Percentiles rank a stretch among this genome's conserved stretches.
Conservation (phyloP, 2,329 filamentous ascomycete species). For the Zalaria sp. region DNA sequence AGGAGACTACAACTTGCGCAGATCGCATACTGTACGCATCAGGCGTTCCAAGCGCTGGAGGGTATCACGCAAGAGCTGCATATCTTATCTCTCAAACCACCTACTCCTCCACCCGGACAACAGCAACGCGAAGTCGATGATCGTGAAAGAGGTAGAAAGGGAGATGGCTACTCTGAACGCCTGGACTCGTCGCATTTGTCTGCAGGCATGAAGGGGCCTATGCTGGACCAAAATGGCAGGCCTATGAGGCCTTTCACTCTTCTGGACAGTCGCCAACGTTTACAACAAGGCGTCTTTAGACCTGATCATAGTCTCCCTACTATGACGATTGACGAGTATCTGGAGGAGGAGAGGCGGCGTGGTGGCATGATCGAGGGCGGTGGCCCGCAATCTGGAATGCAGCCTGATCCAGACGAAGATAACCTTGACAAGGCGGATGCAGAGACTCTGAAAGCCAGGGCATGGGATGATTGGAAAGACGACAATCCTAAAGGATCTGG, state of each 20-base stretch:
- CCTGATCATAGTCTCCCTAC: constrained; percentile 88
- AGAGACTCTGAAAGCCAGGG: constrained; percentile 83
- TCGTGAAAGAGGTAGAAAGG: constrained; percentile 24
- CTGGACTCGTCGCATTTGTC: constrained; percentile 50
- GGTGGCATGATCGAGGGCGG: constrained; percentile 88
- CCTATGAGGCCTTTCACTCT: constrained; percentile 86
- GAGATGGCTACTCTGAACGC: constrained; percentile 52
- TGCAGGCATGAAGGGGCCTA: constrained; percentile 46
- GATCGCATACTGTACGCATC: constrained; percentile 58
- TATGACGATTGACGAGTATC: constrained; percentile 95
- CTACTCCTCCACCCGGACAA: constrained; percentile 27
- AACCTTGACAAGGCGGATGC: constrained; percentile 74
- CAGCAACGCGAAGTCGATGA: constrained; percentile 26
- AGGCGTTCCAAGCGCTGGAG: constrained; percentile 78
- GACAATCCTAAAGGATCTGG: constrained; percentile 73
- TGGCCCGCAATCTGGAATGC: constrained; percentile 56
- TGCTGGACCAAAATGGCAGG: constrained; percentile 66
- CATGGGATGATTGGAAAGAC: constrained; percentile 92
- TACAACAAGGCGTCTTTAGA: constrained; percentile 71
- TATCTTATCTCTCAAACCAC: constrained; percentile 62
- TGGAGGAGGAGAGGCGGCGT: constrained; percentile 73
- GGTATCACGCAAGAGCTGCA: constrained; percentile 71
- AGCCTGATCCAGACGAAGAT: constrained; percentile 73
- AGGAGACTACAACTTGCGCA: constrained; percentile 67
- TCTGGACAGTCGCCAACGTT: constrained; percentile 58